Percentiles rank a stretch among this genome's conserved stretches.
These are phyloP conservation scores for Epipyxis sp. DNA, from an alignment of 108 stramenopile species.

Conservation along the genomic window DNA sequence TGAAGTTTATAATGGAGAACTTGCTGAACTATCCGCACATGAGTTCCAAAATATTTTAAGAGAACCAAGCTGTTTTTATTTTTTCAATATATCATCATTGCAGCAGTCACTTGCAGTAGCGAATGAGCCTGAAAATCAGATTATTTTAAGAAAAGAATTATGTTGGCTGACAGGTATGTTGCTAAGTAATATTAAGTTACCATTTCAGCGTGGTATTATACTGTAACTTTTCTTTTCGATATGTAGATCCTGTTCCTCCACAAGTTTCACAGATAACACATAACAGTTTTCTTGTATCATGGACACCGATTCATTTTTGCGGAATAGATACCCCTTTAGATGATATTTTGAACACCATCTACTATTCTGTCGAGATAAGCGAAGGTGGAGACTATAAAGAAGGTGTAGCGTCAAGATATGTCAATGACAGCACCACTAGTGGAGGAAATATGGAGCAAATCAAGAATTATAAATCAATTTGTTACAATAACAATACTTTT, in stretches of 20 bases:
- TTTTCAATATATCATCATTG: neutral
- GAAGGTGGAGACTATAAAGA: constrained; percentile 17
- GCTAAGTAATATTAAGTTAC: neutral
- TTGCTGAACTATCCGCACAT: neutral
- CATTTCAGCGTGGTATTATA: neutral
- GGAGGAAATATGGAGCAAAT: no score
- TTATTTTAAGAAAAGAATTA: neutral
- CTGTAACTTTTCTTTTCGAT: neutral
- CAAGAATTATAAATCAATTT: neutral
- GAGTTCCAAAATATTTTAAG: neutral
- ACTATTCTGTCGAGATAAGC: neutral
- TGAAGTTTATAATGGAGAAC: constrained; percentile 1
- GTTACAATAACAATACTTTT: neutral
- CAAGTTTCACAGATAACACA: neutral
- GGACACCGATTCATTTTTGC: neutral
- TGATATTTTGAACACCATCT: neutral
- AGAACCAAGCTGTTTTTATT: constrained; percentile 8
- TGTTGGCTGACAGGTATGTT: constrained; percentile 29
- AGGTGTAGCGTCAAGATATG: neutral
- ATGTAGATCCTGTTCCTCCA: constrained; percentile 5
- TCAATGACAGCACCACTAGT: neutral
- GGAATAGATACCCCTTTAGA: neutral
- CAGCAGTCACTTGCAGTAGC: neutral
- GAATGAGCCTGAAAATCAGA: neutral
- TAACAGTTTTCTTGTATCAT: neutral